A percentile compares a stretch with the other conserved stretches of the same genome.
These are phyloP conservation scores for Quercus variabilis DNA, from an alignment of 306 rosid genomes.

Conservation along the genomic window DNA sequence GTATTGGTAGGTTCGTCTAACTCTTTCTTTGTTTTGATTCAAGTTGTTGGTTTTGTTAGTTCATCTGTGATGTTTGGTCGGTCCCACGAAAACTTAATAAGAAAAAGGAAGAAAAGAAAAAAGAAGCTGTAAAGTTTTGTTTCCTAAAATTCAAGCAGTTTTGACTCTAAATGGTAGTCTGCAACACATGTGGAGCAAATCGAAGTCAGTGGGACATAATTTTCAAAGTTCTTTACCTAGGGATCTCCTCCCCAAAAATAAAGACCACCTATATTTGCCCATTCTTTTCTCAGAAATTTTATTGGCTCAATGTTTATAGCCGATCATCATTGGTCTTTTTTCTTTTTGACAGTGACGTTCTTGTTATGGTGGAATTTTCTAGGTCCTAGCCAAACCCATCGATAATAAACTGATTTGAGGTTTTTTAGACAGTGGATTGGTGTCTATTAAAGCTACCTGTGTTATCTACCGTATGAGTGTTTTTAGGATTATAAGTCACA, in stretches of 20 bases:
- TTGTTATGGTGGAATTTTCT: background rate
- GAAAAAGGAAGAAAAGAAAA: background rate
- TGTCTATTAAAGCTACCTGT: too few species aligned
- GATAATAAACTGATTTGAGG: background rate
- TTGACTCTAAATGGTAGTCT: constrained; percentile 1
- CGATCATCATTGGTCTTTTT: background rate
- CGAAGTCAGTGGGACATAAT: background rate
- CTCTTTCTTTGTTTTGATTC: background rate
- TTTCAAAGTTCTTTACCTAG: background rate
- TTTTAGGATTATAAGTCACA: too few species aligned
- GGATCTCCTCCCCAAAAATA: background rate
- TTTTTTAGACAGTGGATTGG: background rate
- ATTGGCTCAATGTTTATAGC: constrained; percentile 13
- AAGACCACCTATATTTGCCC: too few species aligned
- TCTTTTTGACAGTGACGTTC: background rate
- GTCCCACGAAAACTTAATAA: constrained; percentile 12
- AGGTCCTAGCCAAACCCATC: background rate
- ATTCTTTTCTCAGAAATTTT: background rate
- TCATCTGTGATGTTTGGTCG: constrained; percentile 36
- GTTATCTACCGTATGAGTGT: too few species aligned
- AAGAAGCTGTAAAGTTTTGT: background rate
- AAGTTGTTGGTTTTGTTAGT: constrained; percentile 34
- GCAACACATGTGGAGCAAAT: background rate
- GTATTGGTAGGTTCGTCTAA: background rate
- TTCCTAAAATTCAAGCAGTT: background rate